Evolutionary conservation across 495 filamentous ascomycete species (phyloP).

Genomic region (Xylaria venustula): DNA sequence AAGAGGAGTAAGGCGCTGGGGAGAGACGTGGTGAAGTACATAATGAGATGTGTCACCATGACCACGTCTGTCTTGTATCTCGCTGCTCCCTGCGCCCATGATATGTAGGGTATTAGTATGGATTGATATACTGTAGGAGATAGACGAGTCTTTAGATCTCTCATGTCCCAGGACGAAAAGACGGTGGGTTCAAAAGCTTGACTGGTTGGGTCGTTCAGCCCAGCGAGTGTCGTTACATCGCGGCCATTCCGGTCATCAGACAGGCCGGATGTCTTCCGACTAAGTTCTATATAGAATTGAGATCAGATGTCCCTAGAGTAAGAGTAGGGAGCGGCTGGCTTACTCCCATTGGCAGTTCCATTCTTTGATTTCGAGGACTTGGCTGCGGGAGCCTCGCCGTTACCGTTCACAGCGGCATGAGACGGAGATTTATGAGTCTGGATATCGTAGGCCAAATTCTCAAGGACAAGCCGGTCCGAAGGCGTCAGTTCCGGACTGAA

Average conservation of each 20-base stretch:
- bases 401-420: neutral
- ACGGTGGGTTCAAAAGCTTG: conserved; percentile 36
- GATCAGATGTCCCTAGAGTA: neutral
- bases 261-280: neutral
- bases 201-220: conserved; percentile 51
- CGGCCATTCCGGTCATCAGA: conserved; percentile 18
- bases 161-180: conserved; percentile 39
- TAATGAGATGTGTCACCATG: conserved; percentile 71
- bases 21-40: conserved; percentile 67
- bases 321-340: neutral
- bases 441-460: conserved; percentile 43
- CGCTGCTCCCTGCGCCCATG: conserved; percentile 52
- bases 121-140: conserved; percentile 39
- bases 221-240: conserved; percentile 42
- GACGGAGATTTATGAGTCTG: conserved; percentile 3
- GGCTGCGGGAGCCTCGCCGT: neutral
- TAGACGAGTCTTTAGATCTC: conserved; percentile 24
- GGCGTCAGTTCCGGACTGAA: conserved; percentile 49
- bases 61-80: conserved; percentile 67
- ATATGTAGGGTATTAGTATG: conserved; percentile 56
- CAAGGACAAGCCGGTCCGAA: conserved; percentile 50
- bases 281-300: conserved; percentile 7
- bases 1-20: conserved; percentile 66
- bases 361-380: neutral
- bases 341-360: conserved; percentile 6